phyloP scores from a whole-genome alignment of 208 protist genomes.

The Wallacemonas sp. region DNA sequence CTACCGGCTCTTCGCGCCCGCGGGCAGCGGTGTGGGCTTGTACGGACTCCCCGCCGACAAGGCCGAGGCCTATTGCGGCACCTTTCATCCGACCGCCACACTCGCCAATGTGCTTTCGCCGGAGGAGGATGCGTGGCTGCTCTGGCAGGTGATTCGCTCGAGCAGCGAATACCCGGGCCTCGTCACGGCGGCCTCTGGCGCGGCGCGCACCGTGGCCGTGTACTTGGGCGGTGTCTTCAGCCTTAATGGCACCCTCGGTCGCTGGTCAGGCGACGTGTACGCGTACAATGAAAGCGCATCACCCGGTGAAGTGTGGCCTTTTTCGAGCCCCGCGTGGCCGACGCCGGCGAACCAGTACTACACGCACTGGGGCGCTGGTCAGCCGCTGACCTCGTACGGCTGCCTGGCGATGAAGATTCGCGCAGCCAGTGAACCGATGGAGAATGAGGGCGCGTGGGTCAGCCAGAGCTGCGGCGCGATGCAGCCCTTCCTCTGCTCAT shows the following conservation, averaged over 20 bases:
- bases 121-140: constrained; percentile 46
- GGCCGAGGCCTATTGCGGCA: constrained; percentile 37
- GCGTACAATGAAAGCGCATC: constrained; percentile 39
- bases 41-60: constrained; percentile 32
- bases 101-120: constrained; percentile 49
- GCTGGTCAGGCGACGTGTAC: constrained; percentile 47
- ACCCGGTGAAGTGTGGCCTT: too few species aligned
- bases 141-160: constrained; percentile 26
- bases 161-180: constrained; percentile 14
- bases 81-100: constrained; percentile 44
- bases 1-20: constrained; percentile 46
- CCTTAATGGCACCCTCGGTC: constrained; percentile 31
- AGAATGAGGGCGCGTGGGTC: constrained; percentile 33
- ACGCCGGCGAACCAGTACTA: constrained; percentile 49
- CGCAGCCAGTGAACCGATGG: constrained; percentile 15
- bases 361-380: constrained; percentile 37
- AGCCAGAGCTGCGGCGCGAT: constrained; percentile 44
- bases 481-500: constrained; percentile 67
- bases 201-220: constrained; percentile 18
- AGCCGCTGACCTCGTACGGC: constrained; percentile 48
- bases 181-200: constrained; percentile 2
- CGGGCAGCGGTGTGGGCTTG: constrained; percentile 30
- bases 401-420: constrained; percentile 40
- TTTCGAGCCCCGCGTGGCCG: constrained; percentile 67
- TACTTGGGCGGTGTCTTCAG: constrained; percentile 62